Base-by-base conservation (phyloP, 2,329 filamentous ascomycete genomes). In the Fulvia fulva region DNA sequence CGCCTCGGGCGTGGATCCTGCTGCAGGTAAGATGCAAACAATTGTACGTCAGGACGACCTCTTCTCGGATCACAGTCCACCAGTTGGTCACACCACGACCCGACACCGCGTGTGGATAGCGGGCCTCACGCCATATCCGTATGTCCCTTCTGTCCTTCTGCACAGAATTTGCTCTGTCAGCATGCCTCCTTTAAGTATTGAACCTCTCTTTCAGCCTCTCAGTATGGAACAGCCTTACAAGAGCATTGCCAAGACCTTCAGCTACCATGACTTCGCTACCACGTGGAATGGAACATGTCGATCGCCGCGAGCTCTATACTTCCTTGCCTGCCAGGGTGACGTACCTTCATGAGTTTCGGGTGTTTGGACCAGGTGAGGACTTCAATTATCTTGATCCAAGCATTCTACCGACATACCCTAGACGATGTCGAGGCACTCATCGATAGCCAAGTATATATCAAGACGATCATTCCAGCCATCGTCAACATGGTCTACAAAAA, bases 401-500 rank as follows among this genome's bases (percentile, higher is more conserved):
- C 58, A n/a, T 32, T n/a, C 2, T 2, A 25, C 12, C 25, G 44
- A 47, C 44, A 47, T 3, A 5, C 2, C 6, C 3, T 59, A 89
- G 88, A 81, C 61, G 88, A 91, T 68, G 85, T 90, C 57, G 86
- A 88, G 64, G 87, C 88, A 41, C 81, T 92, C 37, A 79, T 83
- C 14, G 78, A 80, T 2, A 88, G 88, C 62, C 79, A 84, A 59
- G 90, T 90, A 72, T 91, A 91, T 75, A 87, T 91, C 76, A 88
- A 88, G 68, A 84, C 87, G n/a, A 82, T 93, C 30, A 91, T 93
- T 63, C 90, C 90, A 1, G 87, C 89, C 47, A 83, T 94, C 22
- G 89, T 93, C 68, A 91, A 92, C 74, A 89, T 91, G 60, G 88
- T 93, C 32, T 94, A 93, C 78, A 86, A 86, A 69, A 93, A 93